phyloP scores from a whole-genome alignment of 768 basidiomycete species.

The Mycena alexandri region DNA sequence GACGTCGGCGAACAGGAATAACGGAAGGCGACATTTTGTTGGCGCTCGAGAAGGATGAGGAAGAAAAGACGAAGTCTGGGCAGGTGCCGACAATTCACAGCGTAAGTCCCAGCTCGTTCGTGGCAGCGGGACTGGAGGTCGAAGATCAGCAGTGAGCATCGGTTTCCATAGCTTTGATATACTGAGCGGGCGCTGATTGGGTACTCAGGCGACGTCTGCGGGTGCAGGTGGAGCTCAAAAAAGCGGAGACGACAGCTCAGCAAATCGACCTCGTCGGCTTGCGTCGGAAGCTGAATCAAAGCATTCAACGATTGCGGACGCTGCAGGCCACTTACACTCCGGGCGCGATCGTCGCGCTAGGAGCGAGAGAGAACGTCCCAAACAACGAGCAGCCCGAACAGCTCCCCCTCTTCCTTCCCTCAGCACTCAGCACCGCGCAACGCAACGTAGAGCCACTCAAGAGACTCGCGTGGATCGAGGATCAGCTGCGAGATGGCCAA shows the following conservation, averaged over 20 bases:
- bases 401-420: constrained; percentile 35
- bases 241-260: constrained; percentile 1
- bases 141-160: constrained; percentile 29
- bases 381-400: constrained; percentile 25
- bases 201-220: constrained; percentile 3
- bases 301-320: constrained; percentile 5
- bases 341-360: neutral
- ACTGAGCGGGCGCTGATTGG: no score
- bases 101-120: constrained; percentile 20
- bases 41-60: constrained; percentile 18
- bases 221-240: constrained; percentile 3
- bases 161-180: no score
- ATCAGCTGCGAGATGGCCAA: constrained; percentile 38
- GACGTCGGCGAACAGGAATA: neutral
- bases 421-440: constrained; percentile 19
- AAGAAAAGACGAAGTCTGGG: neutral
- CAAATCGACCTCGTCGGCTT: constrained; percentile 1
- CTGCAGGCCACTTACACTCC: constrained; percentile 23
- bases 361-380: neutral
- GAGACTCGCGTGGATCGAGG: constrained; percentile 38
- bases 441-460: constrained; percentile 11
- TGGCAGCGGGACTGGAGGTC: constrained; percentile 6
- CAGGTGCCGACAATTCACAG: constrained; percentile 8
- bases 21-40: constrained; percentile 12
- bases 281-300: neutral